Conservation (phyloP, 768 basidiomycete genomes). For the Albatrellus ellisii region DNA sequence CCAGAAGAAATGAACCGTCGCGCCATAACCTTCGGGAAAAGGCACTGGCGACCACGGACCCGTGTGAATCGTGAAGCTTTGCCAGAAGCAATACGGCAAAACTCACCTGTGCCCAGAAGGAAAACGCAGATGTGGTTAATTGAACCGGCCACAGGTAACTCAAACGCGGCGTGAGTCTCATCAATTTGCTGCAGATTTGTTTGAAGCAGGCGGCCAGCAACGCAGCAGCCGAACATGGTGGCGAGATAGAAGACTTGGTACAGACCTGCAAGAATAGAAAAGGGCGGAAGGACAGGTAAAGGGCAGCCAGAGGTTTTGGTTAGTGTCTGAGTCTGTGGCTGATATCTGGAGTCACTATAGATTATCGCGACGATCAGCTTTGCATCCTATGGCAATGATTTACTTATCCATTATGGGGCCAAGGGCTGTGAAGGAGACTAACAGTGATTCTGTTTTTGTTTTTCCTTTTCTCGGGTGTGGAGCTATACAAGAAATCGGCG, state of each 20-base stretch:
- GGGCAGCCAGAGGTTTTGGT: no score
- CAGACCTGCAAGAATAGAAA: neutral
- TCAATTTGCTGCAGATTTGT: constrained; percentile 75
- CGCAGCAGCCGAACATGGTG: constrained; percentile 67
- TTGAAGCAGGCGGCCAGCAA: constrained; percentile 67
- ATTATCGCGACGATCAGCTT: no score
- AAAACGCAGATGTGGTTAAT: constrained; percentile 86
- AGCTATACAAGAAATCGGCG: no score
- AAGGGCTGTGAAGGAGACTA: no score
- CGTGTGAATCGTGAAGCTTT: neutral
- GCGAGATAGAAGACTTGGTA: neutral
- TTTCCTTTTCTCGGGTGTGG: no score
- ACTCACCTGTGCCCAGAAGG: constrained; percentile 60
- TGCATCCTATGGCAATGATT: no score
- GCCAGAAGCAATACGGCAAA: neutral
- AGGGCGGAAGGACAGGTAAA: neutral
- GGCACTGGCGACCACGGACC: no score
- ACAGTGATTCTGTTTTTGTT: no score
- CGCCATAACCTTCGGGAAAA: constrained; percentile 76
- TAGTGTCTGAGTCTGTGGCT: no score
- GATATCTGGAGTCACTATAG: no score
- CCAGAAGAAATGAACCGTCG: constrained; percentile 78
- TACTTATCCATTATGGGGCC: no score
- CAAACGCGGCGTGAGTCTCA: constrained; percentile 71
- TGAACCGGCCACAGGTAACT: constrained; percentile 52